phyloP scores from a whole-genome alignment of 2,329 filamentous ascomycete species.

The Trichoderma sp. region DNA sequence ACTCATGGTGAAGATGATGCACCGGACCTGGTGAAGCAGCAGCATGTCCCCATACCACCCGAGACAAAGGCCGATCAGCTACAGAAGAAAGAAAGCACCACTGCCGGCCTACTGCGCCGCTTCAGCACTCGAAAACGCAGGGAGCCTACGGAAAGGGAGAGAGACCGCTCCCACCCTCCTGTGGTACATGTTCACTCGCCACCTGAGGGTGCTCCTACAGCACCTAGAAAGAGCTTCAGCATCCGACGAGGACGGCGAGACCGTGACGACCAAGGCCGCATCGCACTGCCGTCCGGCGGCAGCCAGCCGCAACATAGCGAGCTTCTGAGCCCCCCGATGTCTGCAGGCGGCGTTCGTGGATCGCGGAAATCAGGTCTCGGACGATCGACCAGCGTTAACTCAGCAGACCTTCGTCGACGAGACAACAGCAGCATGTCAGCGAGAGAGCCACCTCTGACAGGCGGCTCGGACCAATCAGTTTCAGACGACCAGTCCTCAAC shows the following conservation, averaged over 20 bases:
- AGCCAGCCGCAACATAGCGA: conserved; percentile 75
- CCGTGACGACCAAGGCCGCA: conserved; percentile 50
- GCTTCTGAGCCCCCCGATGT: conserved; percentile 71
- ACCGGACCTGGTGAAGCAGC: conserved; percentile 54
- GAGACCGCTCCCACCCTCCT: conserved; percentile 69
- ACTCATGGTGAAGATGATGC: conserved; percentile 95
- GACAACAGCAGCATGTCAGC: conserved; percentile 44
- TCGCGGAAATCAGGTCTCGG: conserved; percentile 69
- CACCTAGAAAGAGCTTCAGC: conserved; percentile 84
- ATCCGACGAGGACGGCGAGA: conserved; percentile 64
- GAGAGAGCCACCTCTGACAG: conserved; percentile 71
- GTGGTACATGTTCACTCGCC: conserved; percentile 78
- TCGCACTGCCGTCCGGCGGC: conserved; percentile 55
- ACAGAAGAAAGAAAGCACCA: conserved; percentile 82
- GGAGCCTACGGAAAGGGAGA: conserved; percentile 65
- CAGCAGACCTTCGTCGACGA: conserved; percentile 74
- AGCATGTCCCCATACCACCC: conserved; percentile 42
- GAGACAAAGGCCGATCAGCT: conserved; percentile 62
- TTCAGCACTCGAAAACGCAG: conserved; percentile 85
- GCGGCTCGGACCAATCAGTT: conserved; percentile 76
- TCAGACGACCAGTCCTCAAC: conserved; percentile 53
- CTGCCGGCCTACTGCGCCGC: conserved; percentile 78
- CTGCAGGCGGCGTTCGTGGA: conserved; percentile 56
- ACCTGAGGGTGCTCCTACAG: conserved; percentile 57
- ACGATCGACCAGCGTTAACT: conserved; percentile 89